phyloP scores from a whole-genome alignment of 371 early-diverging fungal genomes.

The Actinomucor elegans region DNA sequence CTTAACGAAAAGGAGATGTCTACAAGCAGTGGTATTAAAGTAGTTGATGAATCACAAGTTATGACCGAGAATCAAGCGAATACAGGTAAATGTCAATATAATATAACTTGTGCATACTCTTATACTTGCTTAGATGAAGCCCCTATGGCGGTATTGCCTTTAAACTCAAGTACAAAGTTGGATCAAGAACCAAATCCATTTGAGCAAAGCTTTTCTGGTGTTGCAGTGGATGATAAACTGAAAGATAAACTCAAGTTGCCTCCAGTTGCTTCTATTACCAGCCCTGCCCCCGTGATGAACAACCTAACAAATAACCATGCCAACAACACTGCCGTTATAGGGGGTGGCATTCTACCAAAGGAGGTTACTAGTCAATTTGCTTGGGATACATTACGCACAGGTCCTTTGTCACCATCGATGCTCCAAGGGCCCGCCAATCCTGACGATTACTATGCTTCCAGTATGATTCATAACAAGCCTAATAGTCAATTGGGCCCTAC shows the following conservation, averaged over 20 bases:
- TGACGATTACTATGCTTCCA: constrained; percentile 22
- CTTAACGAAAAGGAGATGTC: background rate
- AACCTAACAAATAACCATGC: constrained; percentile 16
- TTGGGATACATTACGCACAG: constrained; percentile 72
- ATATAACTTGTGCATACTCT: too few species aligned
- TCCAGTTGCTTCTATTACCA: constrained; percentile 44
- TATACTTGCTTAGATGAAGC: constrained; percentile 23
- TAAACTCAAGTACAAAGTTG: constrained; percentile 59
- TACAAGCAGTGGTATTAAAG: background rate
- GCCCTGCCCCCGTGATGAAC: constrained; percentile 32
- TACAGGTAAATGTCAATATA: background rate
- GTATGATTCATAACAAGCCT: background rate
- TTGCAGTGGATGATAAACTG: constrained; percentile 13
- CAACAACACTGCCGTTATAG: constrained; percentile 32
- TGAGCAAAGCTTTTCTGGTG: constrained; percentile 76
- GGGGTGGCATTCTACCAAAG: constrained; percentile 41
- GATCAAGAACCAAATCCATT: constrained; percentile 87
- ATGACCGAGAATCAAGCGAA: background rate
- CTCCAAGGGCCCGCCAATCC: constrained; percentile 66
- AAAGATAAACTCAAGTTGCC: constrained; percentile 33
- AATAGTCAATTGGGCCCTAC: background rate
- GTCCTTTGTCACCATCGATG: constrained; percentile 79
- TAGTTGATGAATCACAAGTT: background rate
- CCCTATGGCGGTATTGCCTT: constrained; percentile 40
- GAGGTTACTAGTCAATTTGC: constrained; percentile 51